A percentile compares a stretch with the other conserved stretches of the same genome.
Evolutionary conservation across 441 rosid species (phyloP).

Genomic region (Sinapis alba): DNA sequence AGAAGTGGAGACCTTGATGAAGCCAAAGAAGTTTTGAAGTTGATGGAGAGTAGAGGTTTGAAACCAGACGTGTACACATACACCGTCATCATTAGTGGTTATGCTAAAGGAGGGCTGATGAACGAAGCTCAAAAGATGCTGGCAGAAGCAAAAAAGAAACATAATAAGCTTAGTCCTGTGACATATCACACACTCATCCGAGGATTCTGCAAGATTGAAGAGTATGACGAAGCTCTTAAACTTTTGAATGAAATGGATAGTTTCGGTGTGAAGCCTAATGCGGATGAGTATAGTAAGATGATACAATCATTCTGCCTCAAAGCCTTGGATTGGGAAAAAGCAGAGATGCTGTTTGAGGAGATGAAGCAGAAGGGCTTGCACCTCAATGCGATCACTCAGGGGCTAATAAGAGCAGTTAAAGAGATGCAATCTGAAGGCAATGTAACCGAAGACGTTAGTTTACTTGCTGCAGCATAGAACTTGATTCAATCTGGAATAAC

Average conservation of each 20-base stretch:
- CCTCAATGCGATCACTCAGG: slow-evolving; percentile 69
- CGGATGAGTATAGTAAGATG: slow-evolving; percentile 78
- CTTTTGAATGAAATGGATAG: slow-evolving; percentile 73
- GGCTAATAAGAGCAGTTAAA: slow-evolving; percentile 74
- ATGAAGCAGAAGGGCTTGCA: slow-evolving; percentile 73
- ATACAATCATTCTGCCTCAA: slow-evolving; percentile 81
- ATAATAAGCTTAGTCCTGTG: slow-evolving; percentile 64
- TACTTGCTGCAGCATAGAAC: slow-evolving; percentile 37
- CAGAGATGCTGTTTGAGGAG: slow-evolving; percentile 67
- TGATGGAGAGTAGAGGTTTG: slow-evolving; percentile 79
- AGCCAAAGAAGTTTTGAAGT: slow-evolving; percentile 59
- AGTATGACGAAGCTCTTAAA: slow-evolving; percentile 66
- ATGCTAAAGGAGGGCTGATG: slow-evolving; percentile 73
- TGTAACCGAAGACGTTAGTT: slow-evolving; percentile 25
- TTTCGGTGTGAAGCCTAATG: slow-evolving; percentile 60
- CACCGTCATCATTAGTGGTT: slow-evolving; percentile 80
- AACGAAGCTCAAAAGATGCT: slow-evolving; percentile 63
- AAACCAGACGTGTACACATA: slow-evolving; percentile 81
- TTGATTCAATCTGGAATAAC: slow-evolving; percentile 10
- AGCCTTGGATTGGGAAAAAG: slow-evolving; percentile 73
- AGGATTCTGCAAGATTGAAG: slow-evolving; percentile 80
- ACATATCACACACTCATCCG: slow-evolving; percentile 85
- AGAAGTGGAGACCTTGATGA: slow-evolving; percentile 59
- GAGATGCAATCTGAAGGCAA: slow-evolving; percentile 65
- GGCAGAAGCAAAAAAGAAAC: slow-evolving; percentile 72